A percentile compares a stretch with the other conserved stretches of the same genome.
These are phyloP conservation scores for Candida boidinii DNA, from an alignment of 805 yeast species.

Conservation along the genomic window DNA sequence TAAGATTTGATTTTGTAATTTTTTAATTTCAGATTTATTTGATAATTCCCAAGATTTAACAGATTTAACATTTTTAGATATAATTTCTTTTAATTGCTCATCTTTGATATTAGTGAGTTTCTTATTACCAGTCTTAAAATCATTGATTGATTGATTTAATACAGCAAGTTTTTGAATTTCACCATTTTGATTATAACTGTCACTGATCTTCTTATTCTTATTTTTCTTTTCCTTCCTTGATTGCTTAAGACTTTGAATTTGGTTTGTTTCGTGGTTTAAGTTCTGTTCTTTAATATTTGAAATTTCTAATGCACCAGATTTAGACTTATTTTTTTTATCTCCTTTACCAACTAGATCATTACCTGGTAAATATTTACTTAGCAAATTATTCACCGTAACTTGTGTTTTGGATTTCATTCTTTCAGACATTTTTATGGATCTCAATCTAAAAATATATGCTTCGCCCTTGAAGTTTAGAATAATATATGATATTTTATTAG, in stretches of 20 bases:
- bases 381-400: conserved; percentile 16
- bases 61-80: conserved; percentile 27
- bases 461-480: no score
- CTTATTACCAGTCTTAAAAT: conserved; percentile 21
- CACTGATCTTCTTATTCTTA: conserved; percentile 10
- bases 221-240: conserved; percentile 12
- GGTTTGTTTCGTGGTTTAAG: conserved; percentile 8
- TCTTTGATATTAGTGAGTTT: conserved; percentile 36
- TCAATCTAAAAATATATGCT: background rate
- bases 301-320: conserved; percentile 18
- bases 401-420: conserved; percentile 11
- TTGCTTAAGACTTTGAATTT: conserved; percentile 8
- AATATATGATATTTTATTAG: no score
- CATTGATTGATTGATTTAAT: conserved; percentile 5
- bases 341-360: conserved; percentile 3
- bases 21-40: conserved; percentile 30
- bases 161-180: conserved; percentile 15
- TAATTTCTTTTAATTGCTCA: conserved; percentile 23
- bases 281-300: conserved; percentile 12
- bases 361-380: conserved; percentile 18
- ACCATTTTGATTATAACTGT: conserved; percentile 5
- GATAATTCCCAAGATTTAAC: conserved; percentile 32
- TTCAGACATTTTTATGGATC: conserved; percentile 3
- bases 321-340: conserved; percentile 2
- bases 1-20: conserved; percentile 34